Conservation (phyloP, 2,329 filamentous ascomycete genomes). For the Colletotrichum tabaci region DNA sequence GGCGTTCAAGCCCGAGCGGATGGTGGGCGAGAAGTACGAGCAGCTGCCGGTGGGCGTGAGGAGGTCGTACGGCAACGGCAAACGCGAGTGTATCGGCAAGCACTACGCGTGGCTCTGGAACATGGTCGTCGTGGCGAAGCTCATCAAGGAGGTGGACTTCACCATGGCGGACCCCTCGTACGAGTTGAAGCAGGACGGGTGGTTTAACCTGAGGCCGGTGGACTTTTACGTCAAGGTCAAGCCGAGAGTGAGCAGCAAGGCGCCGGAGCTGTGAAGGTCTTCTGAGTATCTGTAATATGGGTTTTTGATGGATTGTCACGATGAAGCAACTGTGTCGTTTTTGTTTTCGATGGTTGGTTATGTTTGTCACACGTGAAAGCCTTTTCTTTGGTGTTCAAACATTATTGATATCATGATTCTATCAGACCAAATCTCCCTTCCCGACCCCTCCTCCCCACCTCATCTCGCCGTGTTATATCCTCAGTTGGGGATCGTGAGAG, state of each 20-base stretch:
- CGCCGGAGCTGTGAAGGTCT: background rate
- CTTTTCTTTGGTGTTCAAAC: background rate
- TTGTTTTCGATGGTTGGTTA: too few species aligned
- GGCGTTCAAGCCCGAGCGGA: conserved; percentile 63
- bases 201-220: conserved; percentile 68
- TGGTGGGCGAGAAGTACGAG: conserved; percentile 62
- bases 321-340: too few species aligned
- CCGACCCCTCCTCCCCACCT: too few species aligned
- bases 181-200: conserved; percentile 61
- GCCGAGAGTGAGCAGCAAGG: conserved; percentile 48
- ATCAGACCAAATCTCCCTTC: too few species aligned
- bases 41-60: conserved; percentile 60
- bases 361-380: too few species aligned
- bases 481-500: background rate
- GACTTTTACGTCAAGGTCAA: conserved; percentile 61
- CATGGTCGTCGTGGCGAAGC: conserved; percentile 57
- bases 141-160: conserved; percentile 63
- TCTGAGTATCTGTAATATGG: too few species aligned
- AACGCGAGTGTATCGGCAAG: conserved; percentile 66
- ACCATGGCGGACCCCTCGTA: conserved; percentile 58
- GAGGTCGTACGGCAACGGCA: conserved; percentile 68
- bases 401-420: background rate
- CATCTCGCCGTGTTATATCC: too few species aligned
- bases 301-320: too few species aligned
- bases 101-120: conserved; percentile 65